Conservation (phyloP, 2,329 filamentous ascomycete genomes). For the Cladosporium sp. region DNA sequence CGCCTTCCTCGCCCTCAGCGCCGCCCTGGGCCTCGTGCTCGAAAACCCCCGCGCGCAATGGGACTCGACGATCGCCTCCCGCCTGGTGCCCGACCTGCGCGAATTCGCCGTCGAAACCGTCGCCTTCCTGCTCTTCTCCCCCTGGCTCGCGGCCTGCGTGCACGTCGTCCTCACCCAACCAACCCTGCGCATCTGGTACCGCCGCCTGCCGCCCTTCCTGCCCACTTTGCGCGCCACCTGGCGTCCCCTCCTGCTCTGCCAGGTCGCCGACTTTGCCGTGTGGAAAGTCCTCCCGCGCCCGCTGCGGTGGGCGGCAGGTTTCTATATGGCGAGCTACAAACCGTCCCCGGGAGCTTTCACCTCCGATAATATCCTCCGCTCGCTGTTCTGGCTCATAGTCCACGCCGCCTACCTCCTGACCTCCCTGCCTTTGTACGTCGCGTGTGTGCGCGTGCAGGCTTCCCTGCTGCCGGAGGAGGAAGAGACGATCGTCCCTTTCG, state of each 20-base stretch:
- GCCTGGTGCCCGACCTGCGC: background rate
- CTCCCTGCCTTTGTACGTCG: background rate
- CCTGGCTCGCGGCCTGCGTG: background rate
- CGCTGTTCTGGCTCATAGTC: background rate
- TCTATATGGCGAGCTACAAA: background rate
- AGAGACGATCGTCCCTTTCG: constrained; percentile 13
- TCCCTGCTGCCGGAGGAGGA: constrained; percentile 15
- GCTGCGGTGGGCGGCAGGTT: background rate
- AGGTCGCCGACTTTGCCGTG: background rate
- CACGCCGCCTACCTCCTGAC: background rate
- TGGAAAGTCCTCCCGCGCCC: background rate
- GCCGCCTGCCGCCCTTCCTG: constrained; percentile 15
- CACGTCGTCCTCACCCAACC: constrained; percentile 15
- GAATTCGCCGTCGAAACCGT: background rate
- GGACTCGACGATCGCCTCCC: background rate
- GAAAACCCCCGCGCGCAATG: no score
- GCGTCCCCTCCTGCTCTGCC: background rate
- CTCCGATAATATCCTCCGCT: background rate
- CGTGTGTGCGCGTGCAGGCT: constrained; percentile 2
- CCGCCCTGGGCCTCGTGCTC: no score
- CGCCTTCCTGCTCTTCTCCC: background rate
- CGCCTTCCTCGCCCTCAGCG: background rate
- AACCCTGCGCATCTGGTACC: constrained; percentile 15
- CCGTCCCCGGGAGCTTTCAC: background rate
- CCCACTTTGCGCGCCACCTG: constrained; percentile 3